phyloP scores from a whole-genome alignment of 2,329 filamentous ascomycete species.

The Verticillium nubilum region DNA sequence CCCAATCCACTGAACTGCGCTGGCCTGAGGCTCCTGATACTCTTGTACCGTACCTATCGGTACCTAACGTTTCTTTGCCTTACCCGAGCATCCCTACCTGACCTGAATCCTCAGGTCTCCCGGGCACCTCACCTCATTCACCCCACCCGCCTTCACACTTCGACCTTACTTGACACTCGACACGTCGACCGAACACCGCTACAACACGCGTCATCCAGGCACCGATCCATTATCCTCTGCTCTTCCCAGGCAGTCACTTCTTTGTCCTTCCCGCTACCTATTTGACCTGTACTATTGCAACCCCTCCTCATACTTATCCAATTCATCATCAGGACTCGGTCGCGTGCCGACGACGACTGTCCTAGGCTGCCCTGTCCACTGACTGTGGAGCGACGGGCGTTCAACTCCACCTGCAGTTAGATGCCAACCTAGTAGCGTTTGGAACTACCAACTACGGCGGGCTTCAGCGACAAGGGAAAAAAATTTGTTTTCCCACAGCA shows the following conservation, averaged over 20 bases:
- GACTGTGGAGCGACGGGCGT: background rate
- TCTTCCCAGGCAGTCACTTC: background rate
- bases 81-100: too few species aligned
- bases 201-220: background rate
- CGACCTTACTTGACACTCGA: background rate
- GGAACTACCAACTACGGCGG: background rate
- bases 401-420: background rate
- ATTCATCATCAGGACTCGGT: background rate
- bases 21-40: too few species aligned
- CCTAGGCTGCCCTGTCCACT: background rate
- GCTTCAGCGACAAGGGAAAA: constrained; percentile 8
- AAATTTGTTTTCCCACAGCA: constrained; percentile 13
- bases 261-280: background rate
- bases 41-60: too few species aligned
- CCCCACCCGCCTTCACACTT: background rate
- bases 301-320: background rate
- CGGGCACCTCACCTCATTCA: background rate
- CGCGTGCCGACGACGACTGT: background rate
- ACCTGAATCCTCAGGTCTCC: too few species aligned
- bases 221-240: background rate
- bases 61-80: too few species aligned
- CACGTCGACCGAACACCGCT: background rate
- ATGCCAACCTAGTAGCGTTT: background rate
- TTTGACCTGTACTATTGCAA: background rate
- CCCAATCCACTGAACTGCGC: too few species aligned